Evolutionary conservation across 2,329 filamentous ascomycete genomes (phyloP).

Genomic region (Botryosphaeria dothidea): DNA sequence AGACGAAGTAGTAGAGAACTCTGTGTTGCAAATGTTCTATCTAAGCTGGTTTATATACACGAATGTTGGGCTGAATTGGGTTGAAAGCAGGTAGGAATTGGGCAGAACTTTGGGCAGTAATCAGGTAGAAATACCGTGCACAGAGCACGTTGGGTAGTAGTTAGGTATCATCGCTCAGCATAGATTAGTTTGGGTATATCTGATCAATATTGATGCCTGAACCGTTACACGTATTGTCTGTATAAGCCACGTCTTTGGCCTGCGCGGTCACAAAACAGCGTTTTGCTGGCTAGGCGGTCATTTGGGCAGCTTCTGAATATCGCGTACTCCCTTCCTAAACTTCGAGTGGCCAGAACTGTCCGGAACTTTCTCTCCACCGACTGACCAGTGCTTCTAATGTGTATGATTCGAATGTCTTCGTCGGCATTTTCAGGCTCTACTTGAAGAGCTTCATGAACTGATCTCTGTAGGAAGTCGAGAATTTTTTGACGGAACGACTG

Average conservation of each 20-base stretch:
- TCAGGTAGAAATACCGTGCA: too few relatives aligned
- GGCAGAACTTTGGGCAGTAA: too few relatives aligned
- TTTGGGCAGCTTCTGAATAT: background rate
- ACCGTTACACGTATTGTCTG: too few relatives aligned
- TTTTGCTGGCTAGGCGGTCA: background rate
- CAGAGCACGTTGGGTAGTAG: too few relatives aligned
- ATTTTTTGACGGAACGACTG: background rate
- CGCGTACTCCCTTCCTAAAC: background rate
- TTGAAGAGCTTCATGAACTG: background rate
- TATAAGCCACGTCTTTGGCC: background rate
- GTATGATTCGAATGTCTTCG: background rate
- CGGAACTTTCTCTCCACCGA: background rate
- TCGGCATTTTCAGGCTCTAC: background rate
- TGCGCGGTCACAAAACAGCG: background rate
- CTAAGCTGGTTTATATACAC: too few relatives aligned
- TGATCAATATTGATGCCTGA: too few relatives aligned
- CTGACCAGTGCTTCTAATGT: background rate
- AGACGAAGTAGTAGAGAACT: too few relatives aligned
- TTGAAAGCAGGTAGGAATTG: too few relatives aligned
- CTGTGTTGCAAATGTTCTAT: too few relatives aligned
- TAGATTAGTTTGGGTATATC: too few relatives aligned
- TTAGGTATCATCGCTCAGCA: too few relatives aligned
- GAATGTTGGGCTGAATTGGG: too few relatives aligned
- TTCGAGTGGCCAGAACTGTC: background rate
- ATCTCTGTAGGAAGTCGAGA: background rate